Evolutionary conservation across 306 rosid genomes (phyloP), one percentile per base, ranked within the genome.

Genomic region (Prunus padus): DNA sequence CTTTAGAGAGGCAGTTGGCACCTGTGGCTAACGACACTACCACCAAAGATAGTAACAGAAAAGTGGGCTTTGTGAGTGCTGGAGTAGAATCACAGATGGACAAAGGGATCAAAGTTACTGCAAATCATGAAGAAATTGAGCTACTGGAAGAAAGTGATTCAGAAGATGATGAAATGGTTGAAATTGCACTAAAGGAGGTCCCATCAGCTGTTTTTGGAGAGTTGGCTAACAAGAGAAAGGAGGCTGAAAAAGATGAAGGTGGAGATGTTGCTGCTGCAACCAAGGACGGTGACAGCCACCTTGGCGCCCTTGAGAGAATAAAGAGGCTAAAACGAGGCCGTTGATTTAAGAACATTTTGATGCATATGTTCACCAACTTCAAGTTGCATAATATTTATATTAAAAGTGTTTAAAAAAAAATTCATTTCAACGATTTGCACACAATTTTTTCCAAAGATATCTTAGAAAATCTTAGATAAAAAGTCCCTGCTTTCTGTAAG

Each of bases 221-320:
- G 31, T 85, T 92, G 84, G 77, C 87, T 65, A 82, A 88, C 28
- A 87, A 86, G 86, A 90, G 91, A 72, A 97, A 90, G 3, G 90
- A 86, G 44, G 12, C 61, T 19, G 90, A 87, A 66, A 74, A 40
- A 7, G 84, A 86, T 68, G 86, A 75, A 15, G 84, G 82, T 12
- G 82, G 23, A 9, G 82, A 72, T 59, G 42, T 5, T 37, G 78
- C 64, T 45, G 78, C 70, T 15, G 59, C 60, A 1, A 66, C 82
- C 5, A 87, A 81, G 70, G 93, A 84, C 3, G 83, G 46, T 12
- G 95, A 90, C 23, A 86, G 61, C 76, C 88, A 80, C 46, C 89
- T 95, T 10, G 99, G 99, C 42, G 99, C 99, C 11, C 93, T 95
- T 20, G 97, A 92, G 87, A 87, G 98, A 82, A 85, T 95, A 20